Evolutionary conservation across 1,284 basidiomycete species (phyloP).

Genomic region (Laetiporus sulphureus): DNA sequence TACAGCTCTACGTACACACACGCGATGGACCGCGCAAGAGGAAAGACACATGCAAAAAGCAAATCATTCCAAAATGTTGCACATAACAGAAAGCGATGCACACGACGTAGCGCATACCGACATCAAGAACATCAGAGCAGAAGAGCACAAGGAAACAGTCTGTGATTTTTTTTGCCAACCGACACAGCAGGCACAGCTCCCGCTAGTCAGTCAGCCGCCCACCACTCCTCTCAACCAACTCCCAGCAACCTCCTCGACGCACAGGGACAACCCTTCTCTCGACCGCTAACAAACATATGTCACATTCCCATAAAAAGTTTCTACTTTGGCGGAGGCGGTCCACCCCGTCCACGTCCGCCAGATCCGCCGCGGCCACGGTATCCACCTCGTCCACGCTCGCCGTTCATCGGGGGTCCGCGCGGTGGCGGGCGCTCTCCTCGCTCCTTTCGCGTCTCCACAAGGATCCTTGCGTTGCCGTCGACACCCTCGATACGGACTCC

Average conservation of each 20-base stretch:
- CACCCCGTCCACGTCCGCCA: slow-evolving; percentile 27
- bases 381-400: slow-evolving; percentile 24
- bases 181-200: neutral
- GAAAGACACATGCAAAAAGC: no score
- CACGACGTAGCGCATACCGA: slow-evolving; percentile 7
- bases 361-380: slow-evolving; percentile 27
- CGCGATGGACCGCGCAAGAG: no score
- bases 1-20: no score
- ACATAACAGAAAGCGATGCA: slow-evolving; percentile 14
- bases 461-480: slow-evolving; percentile 50
- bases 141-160: slow-evolving; percentile 1
- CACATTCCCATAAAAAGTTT: slow-evolving; percentile 1
- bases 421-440: slow-evolving; percentile 62
- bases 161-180: slow-evolving; percentile 11
- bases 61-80: slow-evolving; percentile 12
- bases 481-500: slow-evolving; percentile 75
- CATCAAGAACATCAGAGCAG: slow-evolving; percentile 11
- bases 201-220: neutral
- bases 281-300: no score
- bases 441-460: slow-evolving; percentile 88
- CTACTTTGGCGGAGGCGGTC: slow-evolving; percentile 22
- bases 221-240: neutral
- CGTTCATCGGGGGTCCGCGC: slow-evolving; percentile 28
- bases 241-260: neutral
- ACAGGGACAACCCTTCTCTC: no score